phyloP scores from a whole-genome alignment of 1,139 yeast species.

The Pichia sp. region DNA sequence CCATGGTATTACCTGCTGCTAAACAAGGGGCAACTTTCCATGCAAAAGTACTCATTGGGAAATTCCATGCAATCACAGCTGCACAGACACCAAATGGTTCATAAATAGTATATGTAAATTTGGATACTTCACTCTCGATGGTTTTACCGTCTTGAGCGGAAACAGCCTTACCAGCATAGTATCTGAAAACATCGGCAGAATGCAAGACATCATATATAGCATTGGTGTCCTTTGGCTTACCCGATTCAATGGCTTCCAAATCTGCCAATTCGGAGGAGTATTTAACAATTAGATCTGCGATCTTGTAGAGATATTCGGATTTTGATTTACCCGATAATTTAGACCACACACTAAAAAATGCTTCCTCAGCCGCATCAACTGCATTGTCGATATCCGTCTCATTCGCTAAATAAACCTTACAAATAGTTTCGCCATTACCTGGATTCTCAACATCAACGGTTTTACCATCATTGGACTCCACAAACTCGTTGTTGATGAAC shows the following conservation, averaged over 20 bases:
- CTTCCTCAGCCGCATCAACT: constrained; percentile 40
- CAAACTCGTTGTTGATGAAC: constrained; percentile 54
- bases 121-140: constrained; percentile 42
- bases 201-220: constrained; percentile 39
- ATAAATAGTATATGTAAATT: constrained; percentile 46
- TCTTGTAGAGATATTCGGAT: constrained; percentile 38
- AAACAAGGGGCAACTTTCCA: constrained; percentile 58
- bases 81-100: constrained; percentile 59
- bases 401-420: constrained; percentile 42
- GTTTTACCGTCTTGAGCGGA: constrained; percentile 38
- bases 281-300: constrained; percentile 43
- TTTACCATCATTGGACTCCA: constrained; percentile 34
- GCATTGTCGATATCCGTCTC: constrained; percentile 45
- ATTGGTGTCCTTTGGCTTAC: constrained; percentile 42
- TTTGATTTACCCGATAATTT: constrained; percentile 22
- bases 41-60: constrained; percentile 50
- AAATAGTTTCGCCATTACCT: constrained; percentile 43
- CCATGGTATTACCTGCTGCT: constrained; percentile 52
- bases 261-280: constrained; percentile 44
- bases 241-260: constrained; percentile 57
- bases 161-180: constrained; percentile 55
- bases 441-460: constrained; percentile 47
- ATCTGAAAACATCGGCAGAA: constrained; percentile 41
- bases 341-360: constrained; percentile 30
- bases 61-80: constrained; percentile 57